A percentile compares a stretch with the other conserved stretches of the same genome.
These are phyloP conservation scores for Aspergillus baeticus DNA, from an alignment of 495 filamentous ascomycete species.

Conservation along the genomic window DNA sequence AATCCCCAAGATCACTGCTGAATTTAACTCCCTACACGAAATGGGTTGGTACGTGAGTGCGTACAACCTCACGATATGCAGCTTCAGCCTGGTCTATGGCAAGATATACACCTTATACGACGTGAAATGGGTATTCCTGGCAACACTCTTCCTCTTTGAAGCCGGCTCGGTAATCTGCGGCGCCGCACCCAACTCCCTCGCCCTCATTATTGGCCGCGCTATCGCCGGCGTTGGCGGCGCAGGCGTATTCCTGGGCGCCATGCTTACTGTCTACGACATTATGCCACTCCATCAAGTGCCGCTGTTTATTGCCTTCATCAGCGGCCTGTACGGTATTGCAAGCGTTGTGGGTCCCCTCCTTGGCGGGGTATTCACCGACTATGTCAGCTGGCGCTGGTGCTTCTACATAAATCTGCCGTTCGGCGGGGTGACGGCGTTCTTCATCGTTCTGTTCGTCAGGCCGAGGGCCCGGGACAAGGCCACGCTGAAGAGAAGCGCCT, in stretches of 20 bases:
- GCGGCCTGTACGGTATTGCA: slow-evolving; percentile 36
- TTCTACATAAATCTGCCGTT: slow-evolving; percentile 60
- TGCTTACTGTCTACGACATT: slow-evolving; percentile 41
- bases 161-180: slow-evolving; percentile 71
- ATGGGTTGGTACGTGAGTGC: slow-evolving; percentile 52
- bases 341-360: slow-evolving; percentile 9
- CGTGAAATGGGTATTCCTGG: slow-evolving; percentile 36
- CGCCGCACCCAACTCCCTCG: slow-evolving; percentile 62
- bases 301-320: not conserved
- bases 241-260: slow-evolving; percentile 41
- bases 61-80: slow-evolving; percentile 42
- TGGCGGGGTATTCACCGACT: slow-evolving; percentile 48
- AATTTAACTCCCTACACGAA: slow-evolving; percentile 29
- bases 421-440: slow-evolving; percentile 48
- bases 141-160: slow-evolving; percentile 57
- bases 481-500: too few relatives aligned
- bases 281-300: not conserved
- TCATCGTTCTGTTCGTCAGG: slow-evolving; percentile 4
- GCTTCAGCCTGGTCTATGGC: slow-evolving; percentile 46
- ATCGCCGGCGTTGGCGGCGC: slow-evolving; percentile 62
- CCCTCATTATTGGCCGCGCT: slow-evolving; percentile 74
- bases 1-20: slow-evolving; percentile 24
- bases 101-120: slow-evolving; percentile 45
- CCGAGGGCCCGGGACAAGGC: too few relatives aligned
- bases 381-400: slow-evolving; percentile 54